These are phyloP conservation scores for Coniella lustricola DNA, from an alignment of 2,329 filamentous ascomycete genomes.

Conservation along the genomic window DNA sequence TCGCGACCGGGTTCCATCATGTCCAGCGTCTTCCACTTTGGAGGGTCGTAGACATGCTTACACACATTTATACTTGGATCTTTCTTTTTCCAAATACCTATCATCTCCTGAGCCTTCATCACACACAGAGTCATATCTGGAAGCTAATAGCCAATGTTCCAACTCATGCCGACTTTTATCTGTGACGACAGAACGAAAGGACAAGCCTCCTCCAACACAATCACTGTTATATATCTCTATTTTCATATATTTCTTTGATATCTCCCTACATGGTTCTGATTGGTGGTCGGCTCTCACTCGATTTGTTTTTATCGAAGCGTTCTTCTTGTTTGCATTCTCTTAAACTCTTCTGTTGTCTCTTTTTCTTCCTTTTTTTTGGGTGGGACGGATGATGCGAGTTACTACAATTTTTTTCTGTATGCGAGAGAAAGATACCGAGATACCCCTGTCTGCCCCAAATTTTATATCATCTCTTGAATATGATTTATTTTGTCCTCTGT, in stretches of 20 bases:
- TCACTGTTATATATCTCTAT: no score
- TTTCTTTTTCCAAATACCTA: background rate
- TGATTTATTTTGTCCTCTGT: slow-evolving; percentile 2
- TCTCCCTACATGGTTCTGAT: no score
- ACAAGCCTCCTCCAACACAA: no score
- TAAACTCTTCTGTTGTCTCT: no score
- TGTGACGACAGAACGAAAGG: no score
- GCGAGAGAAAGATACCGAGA: slow-evolving; percentile 17
- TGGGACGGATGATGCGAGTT: slow-evolving; percentile 14
- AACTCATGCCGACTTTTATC: no score
- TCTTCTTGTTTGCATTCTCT: no score
- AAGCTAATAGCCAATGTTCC: no score
- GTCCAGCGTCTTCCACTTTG: slow-evolving; percentile 17
- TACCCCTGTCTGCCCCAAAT: slow-evolving; percentile 12
- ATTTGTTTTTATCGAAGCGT: no score
- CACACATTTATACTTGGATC: background rate
- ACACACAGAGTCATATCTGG: background rate
- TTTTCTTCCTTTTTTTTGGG: slow-evolving; percentile 9
- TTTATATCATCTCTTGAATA: background rate
- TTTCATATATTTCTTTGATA: no score
- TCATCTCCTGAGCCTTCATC: background rate
- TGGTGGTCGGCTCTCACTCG: no score
- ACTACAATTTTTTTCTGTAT: slow-evolving; percentile 15
- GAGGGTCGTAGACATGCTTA: slow-evolving; percentile 10
- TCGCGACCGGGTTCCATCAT: slow-evolving; percentile 16